Conservation (phyloP, 768 basidiomycete genomes). For the Plicaturopsis crispa region DNA sequence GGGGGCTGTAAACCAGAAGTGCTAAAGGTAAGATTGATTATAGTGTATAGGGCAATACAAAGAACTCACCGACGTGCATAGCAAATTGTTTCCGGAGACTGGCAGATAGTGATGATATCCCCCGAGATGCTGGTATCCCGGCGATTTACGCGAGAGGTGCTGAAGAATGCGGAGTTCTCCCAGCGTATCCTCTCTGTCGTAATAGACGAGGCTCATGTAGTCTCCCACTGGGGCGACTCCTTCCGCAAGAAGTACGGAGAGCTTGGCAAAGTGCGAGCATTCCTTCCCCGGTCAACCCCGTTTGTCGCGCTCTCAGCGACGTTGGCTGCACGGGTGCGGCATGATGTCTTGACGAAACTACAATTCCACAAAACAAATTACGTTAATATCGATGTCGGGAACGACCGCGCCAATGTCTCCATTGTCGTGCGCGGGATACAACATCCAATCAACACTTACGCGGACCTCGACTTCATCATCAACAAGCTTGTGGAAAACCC, state of each 20-base stretch:
- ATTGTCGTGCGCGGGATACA: conserved; percentile 25
- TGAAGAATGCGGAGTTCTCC: conserved; percentile 15
- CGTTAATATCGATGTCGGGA: conserved; percentile 18
- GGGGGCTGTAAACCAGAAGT: conserved; percentile 18
- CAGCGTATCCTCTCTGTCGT: conserved; percentile 17
- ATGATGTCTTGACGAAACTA: conserved; percentile 20
- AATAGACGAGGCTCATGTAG: conserved; percentile 28
- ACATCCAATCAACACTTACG: conserved; percentile 21
- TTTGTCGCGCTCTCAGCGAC: conserved; percentile 28
- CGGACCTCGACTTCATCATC: conserved; percentile 26
- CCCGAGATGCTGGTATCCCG: conserved; percentile 24
- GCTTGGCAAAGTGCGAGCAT: conserved; percentile 20
- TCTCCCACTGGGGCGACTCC: conserved; percentile 27
- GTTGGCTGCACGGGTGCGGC: conserved; percentile 16
- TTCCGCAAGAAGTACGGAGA: conserved; percentile 24
- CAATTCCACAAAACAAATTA: conserved; percentile 14
- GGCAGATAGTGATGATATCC: conserved; percentile 24
- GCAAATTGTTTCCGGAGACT: conserved; percentile 16
- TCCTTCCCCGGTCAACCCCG: conserved; percentile 20
- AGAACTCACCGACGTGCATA: conserved; percentile 5
- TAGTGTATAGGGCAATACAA: background rate
- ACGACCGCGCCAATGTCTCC: conserved; percentile 26
- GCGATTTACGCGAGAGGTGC: conserved; percentile 16
- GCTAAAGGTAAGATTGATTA: conserved; percentile 14
- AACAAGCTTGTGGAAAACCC: conserved; percentile 2